Percentiles rank a stretch among this genome's conserved stretches.
Evolutionary conservation across 139 green algal species (phyloP).

Genomic region (Astrephomene gubernaculifera): DNA sequence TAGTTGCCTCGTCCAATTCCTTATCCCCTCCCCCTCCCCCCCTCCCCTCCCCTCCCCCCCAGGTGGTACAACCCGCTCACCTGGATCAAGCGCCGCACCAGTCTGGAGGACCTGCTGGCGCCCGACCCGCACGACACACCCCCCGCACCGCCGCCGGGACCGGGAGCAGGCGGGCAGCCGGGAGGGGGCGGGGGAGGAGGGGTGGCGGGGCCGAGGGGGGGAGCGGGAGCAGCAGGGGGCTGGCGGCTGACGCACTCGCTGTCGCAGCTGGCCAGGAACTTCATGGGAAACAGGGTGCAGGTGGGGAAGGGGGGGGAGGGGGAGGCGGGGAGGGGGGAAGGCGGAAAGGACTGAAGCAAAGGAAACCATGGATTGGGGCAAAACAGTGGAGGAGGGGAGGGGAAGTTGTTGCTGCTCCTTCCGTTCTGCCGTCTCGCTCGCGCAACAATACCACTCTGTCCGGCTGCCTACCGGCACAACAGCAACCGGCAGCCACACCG

Average conservation of each 20-base stretch:
- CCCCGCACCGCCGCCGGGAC: not conserved
- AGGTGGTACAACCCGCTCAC: constrained; percentile 44
- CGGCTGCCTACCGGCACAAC: no score
- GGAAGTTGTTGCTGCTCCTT: no score
- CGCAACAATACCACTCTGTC: no score
- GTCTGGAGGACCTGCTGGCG: constrained; percentile 38
- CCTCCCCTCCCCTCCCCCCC: not conserved
- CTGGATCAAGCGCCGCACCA: constrained; percentile 33
- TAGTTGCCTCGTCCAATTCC: not conserved
- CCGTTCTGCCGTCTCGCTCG: no score
- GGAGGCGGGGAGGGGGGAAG: not conserved
- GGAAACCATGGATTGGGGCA: not conserved
- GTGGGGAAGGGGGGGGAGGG: not conserved
- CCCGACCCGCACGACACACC: not conserved
- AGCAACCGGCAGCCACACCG: no score
- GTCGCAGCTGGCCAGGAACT: not conserved
- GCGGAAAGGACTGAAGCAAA: not conserved
- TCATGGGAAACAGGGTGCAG: constrained; percentile 37
- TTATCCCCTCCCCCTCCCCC: not conserved
- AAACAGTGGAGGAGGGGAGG: not conserved
- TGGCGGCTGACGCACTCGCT: constrained; percentile 33
- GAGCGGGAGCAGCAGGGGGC: not conserved
- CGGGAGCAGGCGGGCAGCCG: not conserved
- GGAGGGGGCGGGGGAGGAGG: no score
- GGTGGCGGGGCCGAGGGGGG: not conserved